These are phyloP conservation scores for Diddensiella santjacobensis DNA, from an alignment of 805 yeast genomes.

Conservation along the genomic window DNA sequence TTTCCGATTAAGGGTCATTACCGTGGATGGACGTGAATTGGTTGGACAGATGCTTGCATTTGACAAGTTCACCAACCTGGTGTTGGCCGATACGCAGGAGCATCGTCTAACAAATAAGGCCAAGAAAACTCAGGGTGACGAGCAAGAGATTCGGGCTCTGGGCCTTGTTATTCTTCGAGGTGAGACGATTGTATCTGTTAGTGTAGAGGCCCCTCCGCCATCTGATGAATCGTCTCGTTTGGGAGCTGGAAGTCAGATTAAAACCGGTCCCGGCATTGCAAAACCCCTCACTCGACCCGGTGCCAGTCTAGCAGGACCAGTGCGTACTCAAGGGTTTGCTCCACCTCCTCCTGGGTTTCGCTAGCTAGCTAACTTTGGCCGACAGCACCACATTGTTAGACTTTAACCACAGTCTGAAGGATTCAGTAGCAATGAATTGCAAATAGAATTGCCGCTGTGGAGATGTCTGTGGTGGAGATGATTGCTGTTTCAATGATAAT, in stretches of 20 bases:
- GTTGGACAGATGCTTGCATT: slow-evolving; percentile 82
- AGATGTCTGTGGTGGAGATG: too few relatives aligned
- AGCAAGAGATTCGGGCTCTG: slow-evolving; percentile 67
- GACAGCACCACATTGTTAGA: slow-evolving; percentile 3
- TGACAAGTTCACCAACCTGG: slow-evolving; percentile 85
- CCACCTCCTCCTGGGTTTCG: slow-evolving; percentile 38
- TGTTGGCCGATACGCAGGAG: slow-evolving; percentile 80
- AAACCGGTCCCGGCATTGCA: slow-evolving; percentile 35
- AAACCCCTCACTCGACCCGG: slow-evolving; percentile 33
- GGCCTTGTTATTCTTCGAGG: slow-evolving; percentile 87
- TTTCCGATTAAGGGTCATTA: slow-evolving; percentile 66
- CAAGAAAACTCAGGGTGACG: slow-evolving; percentile 35
- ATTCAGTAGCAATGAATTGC: slow-evolving; percentile 10
- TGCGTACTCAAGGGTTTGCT: slow-evolving; percentile 19
- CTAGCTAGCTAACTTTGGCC: not conserved
- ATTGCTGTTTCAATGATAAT: not conserved
- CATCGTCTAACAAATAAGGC: slow-evolving; percentile 62
- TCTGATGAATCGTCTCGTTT: slow-evolving; percentile 30
- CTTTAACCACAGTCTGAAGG: slow-evolving; percentile 35
- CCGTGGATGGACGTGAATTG: slow-evolving; percentile 73
- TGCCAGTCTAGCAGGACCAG: slow-evolving; percentile 30
- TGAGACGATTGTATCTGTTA: slow-evolving; percentile 71
- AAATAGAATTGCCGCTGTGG: slow-evolving; percentile 7
- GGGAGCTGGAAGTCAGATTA: slow-evolving; percentile 14
- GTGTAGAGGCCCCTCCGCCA: slow-evolving; percentile 62